These are phyloP conservation scores for Colletotrichum sp. DNA, from an alignment of 2,329 filamentous ascomycete genomes.

Conservation along the genomic window DNA sequence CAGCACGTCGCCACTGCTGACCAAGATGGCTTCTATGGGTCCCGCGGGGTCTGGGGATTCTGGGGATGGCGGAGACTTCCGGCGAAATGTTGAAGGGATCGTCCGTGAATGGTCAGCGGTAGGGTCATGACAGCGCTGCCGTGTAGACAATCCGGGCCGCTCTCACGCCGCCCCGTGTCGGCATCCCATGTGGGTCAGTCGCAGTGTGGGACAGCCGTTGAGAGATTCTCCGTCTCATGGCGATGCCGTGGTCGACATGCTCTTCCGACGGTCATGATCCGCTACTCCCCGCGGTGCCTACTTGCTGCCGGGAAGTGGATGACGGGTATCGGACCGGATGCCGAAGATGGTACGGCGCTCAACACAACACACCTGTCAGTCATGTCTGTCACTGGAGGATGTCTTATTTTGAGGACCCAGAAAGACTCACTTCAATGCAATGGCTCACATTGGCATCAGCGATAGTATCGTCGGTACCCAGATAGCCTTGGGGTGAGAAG, in stretches of 20 bases:
- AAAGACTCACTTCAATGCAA: not conserved
- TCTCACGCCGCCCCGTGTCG: not conserved
- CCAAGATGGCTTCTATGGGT: not conserved
- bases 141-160: not conserved
- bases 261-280: not conserved
- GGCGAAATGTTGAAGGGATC: not conserved
- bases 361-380: not conserved
- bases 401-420: not conserved
- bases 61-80: not conserved
- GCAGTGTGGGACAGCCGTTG: not conserved
- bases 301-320: not conserved
- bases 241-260: not conserved
- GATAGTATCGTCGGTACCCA: not conserved
- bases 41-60: not conserved
- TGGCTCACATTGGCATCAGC: not conserved
- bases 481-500: not conserved
- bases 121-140: not conserved
- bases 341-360: not conserved
- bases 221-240: not conserved
- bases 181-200: not conserved
- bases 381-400: not conserved
- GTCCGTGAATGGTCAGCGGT: not conserved
- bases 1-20: not conserved
- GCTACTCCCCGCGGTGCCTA: not conserved
- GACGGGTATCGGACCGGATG: not conserved